phyloP scores from a whole-genome alignment of 2,329 filamentous ascomycete species.

The Pestalotiopsis sp. region DNA sequence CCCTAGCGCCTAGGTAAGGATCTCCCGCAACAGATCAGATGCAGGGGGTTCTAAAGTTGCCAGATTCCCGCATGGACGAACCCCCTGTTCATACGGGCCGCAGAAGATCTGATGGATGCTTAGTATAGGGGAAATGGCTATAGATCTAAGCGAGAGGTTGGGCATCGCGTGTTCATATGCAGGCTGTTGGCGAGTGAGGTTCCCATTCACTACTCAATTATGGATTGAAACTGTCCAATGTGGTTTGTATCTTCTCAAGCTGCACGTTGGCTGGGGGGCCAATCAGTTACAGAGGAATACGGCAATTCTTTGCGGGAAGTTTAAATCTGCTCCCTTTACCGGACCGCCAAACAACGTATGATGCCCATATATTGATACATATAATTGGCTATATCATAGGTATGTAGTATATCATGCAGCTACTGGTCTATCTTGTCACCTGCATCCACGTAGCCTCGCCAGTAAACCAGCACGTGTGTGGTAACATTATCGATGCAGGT shows the following conservation, averaged over 20 bases:
- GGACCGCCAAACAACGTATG: background rate
- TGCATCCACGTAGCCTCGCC: background rate
- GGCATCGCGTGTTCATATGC: background rate
- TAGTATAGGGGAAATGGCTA: background rate
- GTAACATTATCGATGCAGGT: background rate
- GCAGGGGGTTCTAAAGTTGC: background rate
- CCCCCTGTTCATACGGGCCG: background rate
- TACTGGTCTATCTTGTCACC: background rate
- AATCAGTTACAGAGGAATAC: background rate
- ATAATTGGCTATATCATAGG: background rate
- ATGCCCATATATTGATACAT: background rate
- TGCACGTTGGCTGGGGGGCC: background rate
- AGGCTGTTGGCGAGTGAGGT: background rate
- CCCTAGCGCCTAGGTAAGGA: background rate
- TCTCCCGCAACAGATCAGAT: conserved; percentile 3
- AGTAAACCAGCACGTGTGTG: background rate
- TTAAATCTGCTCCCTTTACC: background rate
- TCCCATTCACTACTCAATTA: background rate
- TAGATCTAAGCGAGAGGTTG: background rate
- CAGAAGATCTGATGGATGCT: background rate
- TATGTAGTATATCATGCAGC: background rate
- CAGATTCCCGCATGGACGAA: background rate
- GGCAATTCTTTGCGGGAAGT: background rate
- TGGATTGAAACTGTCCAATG: background rate
- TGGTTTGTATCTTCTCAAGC: background rate